Percentiles rank a stretch among this genome's conserved stretches.
These are phyloP conservation scores for Cicer bijugum DNA, from an alignment of 306 rosid genomes.

Conservation along the genomic window DNA sequence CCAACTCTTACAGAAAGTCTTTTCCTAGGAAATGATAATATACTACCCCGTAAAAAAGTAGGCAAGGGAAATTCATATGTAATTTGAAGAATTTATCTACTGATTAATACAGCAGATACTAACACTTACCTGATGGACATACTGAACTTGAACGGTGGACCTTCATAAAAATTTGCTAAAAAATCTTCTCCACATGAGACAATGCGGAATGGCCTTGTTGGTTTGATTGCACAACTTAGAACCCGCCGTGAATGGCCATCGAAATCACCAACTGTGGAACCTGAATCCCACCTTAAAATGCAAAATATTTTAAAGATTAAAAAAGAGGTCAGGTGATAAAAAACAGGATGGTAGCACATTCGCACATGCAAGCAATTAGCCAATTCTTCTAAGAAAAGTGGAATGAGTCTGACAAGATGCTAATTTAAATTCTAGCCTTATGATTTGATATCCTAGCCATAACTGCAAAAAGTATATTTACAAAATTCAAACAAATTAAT, in stretches of 20 bases:
- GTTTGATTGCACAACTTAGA: conserved; percentile 85
- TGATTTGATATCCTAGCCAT: conserved; percentile 12
- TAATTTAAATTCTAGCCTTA: conserved; percentile 19
- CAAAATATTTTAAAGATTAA: conserved; percentile 25
- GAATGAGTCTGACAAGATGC: conserved; percentile 13
- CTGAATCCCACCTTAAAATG: conserved; percentile 88
- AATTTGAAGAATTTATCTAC: conserved; percentile 1
- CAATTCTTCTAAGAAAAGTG: conserved; percentile 8
- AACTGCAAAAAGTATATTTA: background rate
- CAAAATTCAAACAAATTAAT: background rate
- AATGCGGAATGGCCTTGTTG: conserved; percentile 94
- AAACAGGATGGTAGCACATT: conserved; percentile 18
- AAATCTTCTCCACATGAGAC: conserved; percentile 94
- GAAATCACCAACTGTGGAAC: conserved; percentile 92
- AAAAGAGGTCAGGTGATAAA: conserved; percentile 1
- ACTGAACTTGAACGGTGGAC: conserved; percentile 93
- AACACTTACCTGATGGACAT: conserved; percentile 72
- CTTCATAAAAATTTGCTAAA: conserved; percentile 85
- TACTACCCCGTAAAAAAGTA: conserved; percentile 13
- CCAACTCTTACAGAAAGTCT: conserved; percentile 20
- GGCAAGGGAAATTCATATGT: background rate
- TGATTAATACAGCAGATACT: conserved; percentile 20
- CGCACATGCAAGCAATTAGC: conserved; percentile 3
- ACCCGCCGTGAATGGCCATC: conserved; percentile 97
- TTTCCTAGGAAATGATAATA: conserved; percentile 18